Evolutionary conservation across 1,284 basidiomycete genomes (phyloP), one percentile per base, ranked within the genome.

Genomic region (Ustilago nuda): DNA sequence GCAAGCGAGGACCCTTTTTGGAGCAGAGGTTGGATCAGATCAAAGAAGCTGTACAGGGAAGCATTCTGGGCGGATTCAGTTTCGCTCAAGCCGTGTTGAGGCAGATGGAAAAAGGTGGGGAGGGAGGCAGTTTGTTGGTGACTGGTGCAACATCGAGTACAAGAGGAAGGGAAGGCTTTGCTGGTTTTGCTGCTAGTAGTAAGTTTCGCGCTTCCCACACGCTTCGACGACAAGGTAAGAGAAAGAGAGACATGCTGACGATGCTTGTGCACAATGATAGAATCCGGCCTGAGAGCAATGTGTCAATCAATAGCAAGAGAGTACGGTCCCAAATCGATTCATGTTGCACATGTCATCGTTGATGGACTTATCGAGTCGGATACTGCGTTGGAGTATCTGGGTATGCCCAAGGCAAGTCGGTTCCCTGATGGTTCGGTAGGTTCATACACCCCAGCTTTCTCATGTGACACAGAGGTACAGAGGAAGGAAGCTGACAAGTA

Each of bases 321-420:
- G 52, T 79, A 64, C 41, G 75, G 76, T 2, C 66, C 69, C 2
- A 57, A 74, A 23, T 66, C 61, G 33, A 64, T 82, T 30, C 81
- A 82, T 52, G 75, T 82, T 12, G 72, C 68, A 35, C 80, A 81
- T 46, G 60, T 82, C 48, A 66, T 82, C 51, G 63, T 81, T 51
- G 81, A 82, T 50, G 81, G 81, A 13, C 56, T 81, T 12, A 80
- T 82, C 57, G 77, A 81, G 32, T 72, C 66, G 33, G 64, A 81
- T n/a, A 58, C 72, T 11, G 78, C 78, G 9, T 56, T 74, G 17
- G 58, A 72, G 13, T 73, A 35, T 56, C 45, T 82, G 12, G 76
- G 76, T 50, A 66, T 80, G 58, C 69, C 75, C 23, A 62, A 76
- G 30, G 71, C 68, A 12, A 70, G 72, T 17, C 61, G 79, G 27